Evolutionary conservation across 495 filamentous ascomycete genomes (phyloP), one percentile per base, ranked within the genome.

Genomic region (Lophiotrema nucula): DNA sequence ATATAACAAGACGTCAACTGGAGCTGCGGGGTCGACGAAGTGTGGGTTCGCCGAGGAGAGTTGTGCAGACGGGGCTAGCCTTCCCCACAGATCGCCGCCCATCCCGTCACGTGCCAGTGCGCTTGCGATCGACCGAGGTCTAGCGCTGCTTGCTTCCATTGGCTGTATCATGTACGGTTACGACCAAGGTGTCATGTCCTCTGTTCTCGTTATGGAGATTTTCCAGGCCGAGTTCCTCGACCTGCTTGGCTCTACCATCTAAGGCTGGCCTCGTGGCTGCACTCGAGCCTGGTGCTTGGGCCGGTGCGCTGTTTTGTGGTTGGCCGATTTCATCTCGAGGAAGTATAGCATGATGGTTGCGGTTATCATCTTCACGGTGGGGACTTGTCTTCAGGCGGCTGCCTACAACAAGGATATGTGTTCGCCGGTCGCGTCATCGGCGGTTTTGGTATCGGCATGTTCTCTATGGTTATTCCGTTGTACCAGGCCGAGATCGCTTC

Each of bases 401-500:
- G 25, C 45, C 15, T 16, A 47, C 22, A 21, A 47, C 22, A 47
- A 47, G 2, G 21, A 21, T 8, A 47, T 11, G 8, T 47, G 22
- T 25, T 47, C 24, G 45, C 45, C 28, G 45, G 45, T 5, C 22
- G 45, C 8, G 25, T 47, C 23, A 18, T 47, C 21, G 28, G 22
- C 18, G 45, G 45, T 4, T 26, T 47, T n/a, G 45, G 45, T 47
- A 25, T 47, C 2, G 45, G 45, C 13, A 18, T 25, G 2, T 47
- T 47, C 45, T 26, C 22, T 27, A 25, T 21, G 22, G 22, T 47
- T 2, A 49, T 27, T 15, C 56, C 56, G 1, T 31, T 54, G 11
- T 60, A 60, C 27, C 44, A 57, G 18, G 46, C 56, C n/a, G 56
- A 60, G 27, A 54, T 60, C 15, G 31, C 56, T 6, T 22, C 48